Base-by-base conservation (phyloP, 805 yeast genomes). In the baker's yeast (Saccharomyces cerevisiae) region DNA sequence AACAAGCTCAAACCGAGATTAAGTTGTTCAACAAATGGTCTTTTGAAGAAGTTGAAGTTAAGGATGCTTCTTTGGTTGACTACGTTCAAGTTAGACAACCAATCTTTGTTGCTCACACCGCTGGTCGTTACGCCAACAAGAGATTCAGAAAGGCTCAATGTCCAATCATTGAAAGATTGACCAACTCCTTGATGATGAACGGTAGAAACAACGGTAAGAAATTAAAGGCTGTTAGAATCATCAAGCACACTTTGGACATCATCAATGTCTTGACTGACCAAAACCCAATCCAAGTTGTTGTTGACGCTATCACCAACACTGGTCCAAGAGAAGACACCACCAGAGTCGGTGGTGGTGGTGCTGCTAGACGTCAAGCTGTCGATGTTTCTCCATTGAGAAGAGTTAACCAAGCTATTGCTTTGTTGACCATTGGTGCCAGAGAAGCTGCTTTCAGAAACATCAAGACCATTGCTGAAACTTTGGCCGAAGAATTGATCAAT, bases 141-240 rank as follows among this genome's bases (percentile, higher is more conserved):
- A 91, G 99, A 81, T 94, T 94, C 88, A 91, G 98, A 87, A 94
- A 94, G 87, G 94, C 98, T 69, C 99, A 94, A 84, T 91, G 97
- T 83, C 98, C 98, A 74, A 86, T 94, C 78, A 78, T 94, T 70
- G 99, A 94, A 87, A 92, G 99, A 85, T 84, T 94, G 78, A 92
- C 98, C 80, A 92, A 94, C 92, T 87, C 99, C 64, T 84, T 94
- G 76, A 94, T 94, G 99, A 94, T 94, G 99, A 91, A 94, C 87
- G 99, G 99, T 84, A 92, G 98, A 85, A 94, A 94, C 95, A 94
- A 95, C 87, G 99, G 99, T 86, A 94, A 94, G 87, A 94, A 94
- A 84, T 89, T 95, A 79, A 91, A 92, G 88, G 99, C 99, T 72
- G 98, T 94, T 71, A 91, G 98, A 87, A 94, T 94, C 77, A 90